Evolutionary conservation across 225 moss, liverwort and hornwort genomes (phyloP).

Genomic region (Pleurozium schreberi): DNA sequence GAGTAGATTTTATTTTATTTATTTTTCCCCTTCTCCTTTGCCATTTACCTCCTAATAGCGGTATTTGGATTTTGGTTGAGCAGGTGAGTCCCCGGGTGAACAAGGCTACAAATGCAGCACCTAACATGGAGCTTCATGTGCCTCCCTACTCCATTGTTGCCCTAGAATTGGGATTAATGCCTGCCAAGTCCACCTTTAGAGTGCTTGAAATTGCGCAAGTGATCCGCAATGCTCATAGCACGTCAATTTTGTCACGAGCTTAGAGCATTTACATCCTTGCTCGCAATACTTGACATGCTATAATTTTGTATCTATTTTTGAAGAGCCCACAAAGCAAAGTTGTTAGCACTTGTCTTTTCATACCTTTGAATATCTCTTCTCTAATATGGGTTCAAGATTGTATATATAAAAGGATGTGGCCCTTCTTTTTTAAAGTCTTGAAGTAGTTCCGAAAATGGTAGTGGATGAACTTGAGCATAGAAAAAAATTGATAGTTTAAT

Average conservation of each 20-base stretch:
- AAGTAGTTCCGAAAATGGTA: not conserved
- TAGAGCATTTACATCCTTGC: not conserved
- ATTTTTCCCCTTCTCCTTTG: accelerated
- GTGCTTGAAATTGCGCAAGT: not conserved
- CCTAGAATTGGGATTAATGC: conserved; percentile 32
- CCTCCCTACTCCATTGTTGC: conserved; percentile 52
- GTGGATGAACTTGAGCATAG: not conserved
- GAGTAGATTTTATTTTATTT: not conserved
- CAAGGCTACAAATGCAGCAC: conserved; percentile 29
- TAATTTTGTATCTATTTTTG: not conserved
- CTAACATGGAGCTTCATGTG: conserved; percentile 43
- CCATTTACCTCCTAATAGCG: not conserved
- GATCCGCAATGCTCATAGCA: not conserved
- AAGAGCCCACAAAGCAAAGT: accelerated
- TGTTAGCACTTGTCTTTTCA: not conserved
- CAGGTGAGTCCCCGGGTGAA: conserved; percentile 61
- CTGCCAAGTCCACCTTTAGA: not conserved
- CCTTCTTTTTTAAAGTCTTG: not conserved
- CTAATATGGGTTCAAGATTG: too few species aligned
- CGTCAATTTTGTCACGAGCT: not conserved
- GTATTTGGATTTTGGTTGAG: not conserved
- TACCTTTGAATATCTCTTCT: not conserved
- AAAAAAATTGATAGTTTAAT: not conserved
- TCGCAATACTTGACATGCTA: too few species aligned
- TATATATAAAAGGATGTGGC: accelerated